These are phyloP conservation scores for Colletotrichum scovillei DNA, from an alignment of 2,329 filamentous ascomycete species.

Conservation along the genomic window DNA sequence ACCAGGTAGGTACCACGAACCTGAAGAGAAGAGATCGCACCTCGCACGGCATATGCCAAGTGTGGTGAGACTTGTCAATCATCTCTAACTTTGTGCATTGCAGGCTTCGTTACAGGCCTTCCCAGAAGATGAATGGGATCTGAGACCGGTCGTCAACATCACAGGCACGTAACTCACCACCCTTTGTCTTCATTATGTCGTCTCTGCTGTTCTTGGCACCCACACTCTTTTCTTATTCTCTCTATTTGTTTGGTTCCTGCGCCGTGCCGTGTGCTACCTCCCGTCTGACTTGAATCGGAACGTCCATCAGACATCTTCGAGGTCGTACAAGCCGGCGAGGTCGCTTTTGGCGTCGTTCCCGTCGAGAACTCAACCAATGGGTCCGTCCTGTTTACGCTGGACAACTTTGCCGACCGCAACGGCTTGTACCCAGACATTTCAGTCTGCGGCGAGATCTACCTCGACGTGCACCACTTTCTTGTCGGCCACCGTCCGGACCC, in stretches of 20 bases:
- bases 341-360: conserved; percentile 83
- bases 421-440: conserved; percentile 73
- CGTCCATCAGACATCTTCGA: conserved; percentile 78
- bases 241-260: conserved; percentile 8
- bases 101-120: conserved; percentile 62
- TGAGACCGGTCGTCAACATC: conserved; percentile 64
- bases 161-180: conserved; percentile 47
- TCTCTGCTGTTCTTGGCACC: conserved; percentile 45
- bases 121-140: conserved; percentile 57
- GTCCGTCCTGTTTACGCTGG: conserved; percentile 88
- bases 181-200: neutral
- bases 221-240: neutral
- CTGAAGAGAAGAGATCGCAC: neutral
- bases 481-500: conserved; percentile 62
- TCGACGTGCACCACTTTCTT: conserved; percentile 90
- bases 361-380: conserved; percentile 98
- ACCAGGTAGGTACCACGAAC: conserved; percentile 60
- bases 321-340: conserved; percentile 74
- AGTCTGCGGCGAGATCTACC: conserved; percentile 86
- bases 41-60: conserved; percentile 4
- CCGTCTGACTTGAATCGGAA: conserved; percentile 7
- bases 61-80: conserved; percentile 29
- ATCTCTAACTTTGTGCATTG: conserved; percentile 16
- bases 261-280: neutral
- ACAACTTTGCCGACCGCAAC: conserved; percentile 84